Conservation (phyloP, 345 rosid species). For the Camelina sativa region DNA sequence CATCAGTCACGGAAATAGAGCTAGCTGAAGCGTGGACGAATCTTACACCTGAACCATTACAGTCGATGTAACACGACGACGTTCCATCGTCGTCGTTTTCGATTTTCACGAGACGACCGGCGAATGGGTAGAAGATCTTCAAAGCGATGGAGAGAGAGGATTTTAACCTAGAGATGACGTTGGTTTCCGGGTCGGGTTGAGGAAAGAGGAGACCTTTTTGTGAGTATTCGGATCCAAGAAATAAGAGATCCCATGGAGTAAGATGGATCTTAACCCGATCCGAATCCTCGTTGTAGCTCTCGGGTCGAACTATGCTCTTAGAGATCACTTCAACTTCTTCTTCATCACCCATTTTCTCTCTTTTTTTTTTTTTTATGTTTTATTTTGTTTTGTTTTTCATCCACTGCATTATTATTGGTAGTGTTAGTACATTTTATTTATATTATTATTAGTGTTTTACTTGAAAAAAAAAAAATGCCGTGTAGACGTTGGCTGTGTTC, state of each 20-base stretch:
- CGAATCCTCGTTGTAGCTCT: conserved; percentile 2
- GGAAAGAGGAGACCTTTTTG: conserved; percentile 44
- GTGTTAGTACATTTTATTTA: too few species aligned
- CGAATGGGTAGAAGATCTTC: conserved; percentile 41
- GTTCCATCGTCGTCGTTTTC: conserved; percentile 34
- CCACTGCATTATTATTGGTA: too few species aligned
- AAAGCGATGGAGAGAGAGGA: conserved; percentile 43
- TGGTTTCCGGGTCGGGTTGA: conserved; percentile 33
- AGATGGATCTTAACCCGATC: conserved; percentile 40
- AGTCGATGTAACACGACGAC: conserved; percentile 43
- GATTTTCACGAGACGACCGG: conserved; percentile 41
- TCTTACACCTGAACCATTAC: conserved; percentile 45
- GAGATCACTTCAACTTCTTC: conserved; percentile 22
- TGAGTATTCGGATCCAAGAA: conserved; percentile 29
- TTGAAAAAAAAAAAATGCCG: too few species aligned
- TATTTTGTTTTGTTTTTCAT: too few species aligned
- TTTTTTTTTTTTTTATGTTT: background rate
- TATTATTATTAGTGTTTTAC: too few species aligned
- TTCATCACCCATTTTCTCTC: conserved; percentile 13
- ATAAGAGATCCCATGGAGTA: conserved; percentile 41
- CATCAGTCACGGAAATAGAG: conserved; percentile 39
- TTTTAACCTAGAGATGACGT: conserved; percentile 20
- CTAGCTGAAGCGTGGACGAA: conserved; percentile 46
- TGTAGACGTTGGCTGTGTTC: too few species aligned
- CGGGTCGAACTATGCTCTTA: conserved; percentile 32